Evolutionary conservation across 2,329 filamentous ascomycete species (phyloP).

Genomic region (Microcyclospora tardicrescens): DNA sequence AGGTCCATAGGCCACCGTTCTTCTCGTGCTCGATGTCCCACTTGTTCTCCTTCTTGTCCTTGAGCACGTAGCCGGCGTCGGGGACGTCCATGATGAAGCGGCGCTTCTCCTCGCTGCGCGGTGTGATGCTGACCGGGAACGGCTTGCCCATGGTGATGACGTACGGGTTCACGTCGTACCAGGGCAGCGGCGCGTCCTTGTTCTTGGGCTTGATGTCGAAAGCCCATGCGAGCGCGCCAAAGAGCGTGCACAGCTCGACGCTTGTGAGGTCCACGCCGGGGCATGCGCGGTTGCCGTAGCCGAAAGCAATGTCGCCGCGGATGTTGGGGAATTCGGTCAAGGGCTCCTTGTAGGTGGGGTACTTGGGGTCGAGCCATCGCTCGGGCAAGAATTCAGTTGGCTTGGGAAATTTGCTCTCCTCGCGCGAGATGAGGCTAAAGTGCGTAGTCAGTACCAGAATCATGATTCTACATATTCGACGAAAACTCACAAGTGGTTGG

Average conservation of each 20-base stretch:
- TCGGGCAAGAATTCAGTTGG: conserved; percentile 22
- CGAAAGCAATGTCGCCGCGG: conserved; percentile 20
- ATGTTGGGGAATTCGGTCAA: conserved; percentile 24
- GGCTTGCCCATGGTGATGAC: conserved; percentile 24
- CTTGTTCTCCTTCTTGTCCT: conserved; percentile 9
- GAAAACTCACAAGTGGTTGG: conserved; percentile 21
- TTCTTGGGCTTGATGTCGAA: conserved; percentile 22
- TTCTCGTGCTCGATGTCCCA: conserved; percentile 1
- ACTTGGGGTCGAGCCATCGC: conserved; percentile 21
- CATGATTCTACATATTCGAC: neutral
- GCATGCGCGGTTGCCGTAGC: conserved; percentile 23
- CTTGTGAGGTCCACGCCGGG: conserved; percentile 23
- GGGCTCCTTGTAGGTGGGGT: conserved; percentile 24
- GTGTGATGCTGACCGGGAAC: conserved; percentile 18
- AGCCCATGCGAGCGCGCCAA: conserved; percentile 20
- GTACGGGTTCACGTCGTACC: conserved; percentile 22
- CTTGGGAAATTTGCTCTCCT: conserved; percentile 18
- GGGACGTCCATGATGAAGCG: conserved; percentile 16
- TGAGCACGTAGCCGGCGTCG: conserved; percentile 14
- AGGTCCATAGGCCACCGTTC: neutral
- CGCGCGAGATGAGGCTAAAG: conserved; percentile 19
- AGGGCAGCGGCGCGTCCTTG: conserved; percentile 16
- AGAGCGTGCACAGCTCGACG: conserved; percentile 18
- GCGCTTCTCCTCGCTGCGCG: conserved; percentile 19
- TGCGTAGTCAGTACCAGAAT: neutral